A percentile compares a stretch with the other conserved stretches of the same genome.
phyloP scores from a whole-genome alignment of 371 early-diverging fungal genomes.

The Actinomortierella wolfii region DNA sequence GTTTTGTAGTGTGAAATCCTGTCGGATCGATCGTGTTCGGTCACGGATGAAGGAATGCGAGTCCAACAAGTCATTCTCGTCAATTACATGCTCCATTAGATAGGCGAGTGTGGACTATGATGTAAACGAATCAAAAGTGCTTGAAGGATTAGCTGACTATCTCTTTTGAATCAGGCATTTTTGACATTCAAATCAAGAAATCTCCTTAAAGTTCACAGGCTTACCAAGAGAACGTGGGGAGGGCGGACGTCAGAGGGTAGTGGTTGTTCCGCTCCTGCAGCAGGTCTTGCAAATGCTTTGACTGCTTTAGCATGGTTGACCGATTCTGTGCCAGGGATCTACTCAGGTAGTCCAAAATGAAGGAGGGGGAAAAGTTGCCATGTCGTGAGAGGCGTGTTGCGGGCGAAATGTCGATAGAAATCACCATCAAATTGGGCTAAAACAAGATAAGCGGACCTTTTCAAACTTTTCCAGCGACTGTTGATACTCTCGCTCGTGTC shows the following conservation, averaged over 20 bases:
- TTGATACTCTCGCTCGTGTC: slow-evolving; percentile 84
- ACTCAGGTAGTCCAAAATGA: neutral
- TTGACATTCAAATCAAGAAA: no score
- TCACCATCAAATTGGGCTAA: slow-evolving; percentile 10
- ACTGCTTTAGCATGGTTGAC: slow-evolving; percentile 75
- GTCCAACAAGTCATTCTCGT: slow-evolving; percentile 57
- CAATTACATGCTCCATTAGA: slow-evolving; percentile 68
- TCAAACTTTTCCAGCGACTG: slow-evolving; percentile 77
- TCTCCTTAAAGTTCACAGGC: no score
- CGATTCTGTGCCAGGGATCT: slow-evolving; percentile 57
- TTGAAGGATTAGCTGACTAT: no score
- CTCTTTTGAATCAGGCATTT: no score
- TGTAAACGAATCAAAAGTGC: no score
- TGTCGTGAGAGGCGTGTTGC: neutral
- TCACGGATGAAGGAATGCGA: slow-evolving; percentile 90
- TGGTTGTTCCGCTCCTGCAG: slow-evolving; percentile 88
- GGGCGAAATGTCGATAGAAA: neutral
- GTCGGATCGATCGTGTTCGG: slow-evolving; percentile 84
- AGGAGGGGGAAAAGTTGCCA: slow-evolving; percentile 5
- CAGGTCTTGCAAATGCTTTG: slow-evolving; percentile 85
- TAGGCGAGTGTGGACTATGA: slow-evolving; percentile 76
- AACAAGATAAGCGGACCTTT: slow-evolving; percentile 47
- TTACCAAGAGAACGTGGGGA: slow-evolving; percentile 68
- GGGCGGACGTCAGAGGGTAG: slow-evolving; percentile 92
- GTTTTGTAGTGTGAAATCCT: slow-evolving; percentile 90